Evolutionary conservation across 139 green algal genomes (phyloP), one percentile per base, ranked within the genome.

Genomic region (Chlorella sp.): DNA sequence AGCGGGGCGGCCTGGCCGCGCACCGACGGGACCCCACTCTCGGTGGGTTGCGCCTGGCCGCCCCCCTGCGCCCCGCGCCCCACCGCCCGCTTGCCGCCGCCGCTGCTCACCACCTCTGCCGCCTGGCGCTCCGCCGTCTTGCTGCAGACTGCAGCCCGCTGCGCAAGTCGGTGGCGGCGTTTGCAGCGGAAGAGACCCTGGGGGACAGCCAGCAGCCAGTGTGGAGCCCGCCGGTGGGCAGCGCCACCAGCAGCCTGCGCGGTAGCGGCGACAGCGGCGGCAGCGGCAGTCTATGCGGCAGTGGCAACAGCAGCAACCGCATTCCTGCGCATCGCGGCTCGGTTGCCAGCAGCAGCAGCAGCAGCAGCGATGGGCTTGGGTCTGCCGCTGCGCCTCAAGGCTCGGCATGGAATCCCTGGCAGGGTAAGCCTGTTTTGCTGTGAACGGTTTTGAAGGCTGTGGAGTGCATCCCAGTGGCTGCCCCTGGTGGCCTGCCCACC

Each of bases 111-210:
- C 26, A 36, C 18, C 6, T 25, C 16, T 25, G 39, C 70, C 21
- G 23, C 9, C 38, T 44, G 70, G 38, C 39, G 5, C 26, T 39
- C 17, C 51, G 18, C 23, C 12, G 13, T 16, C n/a, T 30, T 64
- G 1, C 13, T 1, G 26, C 76, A 82, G 76, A 82, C 15, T 82
- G 38, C 57, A 72, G 36, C 36, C 76, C 76, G 34, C 76, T 82
- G 36, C 60, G 23, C 57, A 72, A 82, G 36, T 82, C 76, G 13
- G 60, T 56, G 11, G 28, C 36, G 6, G 56, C 76, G 4, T 82
- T 82, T n/a, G 47, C 69, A 13, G 69, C 34, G 21, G 69, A 75
- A 13, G 69, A 60, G 51, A 15, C 13, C 11, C 51, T 60, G 51
- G 51, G 51, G 51, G 51, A 21, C 51, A 9, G 51, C 51, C 51